Base-by-base conservation (phyloP, 1,284 basidiomycete species). In the Rugosomyces carneus region DNA sequence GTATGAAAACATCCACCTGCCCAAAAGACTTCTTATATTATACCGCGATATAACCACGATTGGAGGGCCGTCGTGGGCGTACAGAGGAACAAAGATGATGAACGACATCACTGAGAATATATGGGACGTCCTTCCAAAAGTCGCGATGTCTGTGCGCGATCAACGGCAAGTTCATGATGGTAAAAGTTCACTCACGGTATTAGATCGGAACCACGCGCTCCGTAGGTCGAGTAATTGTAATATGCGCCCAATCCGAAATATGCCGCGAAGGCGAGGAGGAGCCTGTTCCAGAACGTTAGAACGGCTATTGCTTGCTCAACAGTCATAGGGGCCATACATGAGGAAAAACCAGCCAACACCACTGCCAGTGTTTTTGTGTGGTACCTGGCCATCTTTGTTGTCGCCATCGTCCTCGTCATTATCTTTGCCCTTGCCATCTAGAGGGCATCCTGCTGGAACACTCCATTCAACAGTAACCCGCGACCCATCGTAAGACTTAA, bases 121-220 rank as follows among this genome's bases (percentile, higher is more conserved):
- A 89, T 3, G 89, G 89, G 3, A 91, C 82, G 64, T 92, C 89
- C 62, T 80, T 70, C 87, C 87, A 90, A 65, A 92, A 89, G 60
- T 90, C 87, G 37, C 87, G 84, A 64, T 91, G 88, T 50, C 88
- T 90, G 53, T 23, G 46, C 43, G 48, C 40, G 9, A 19, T 45
- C 2, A 31, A 21, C 37, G 37, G 47, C 31, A 44, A 27, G 3
- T 24, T 11, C 7, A 21, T 15, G 10, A 20, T 27, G 11, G 29
- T 10, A 27, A 46, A 19, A 24, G 42, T 39, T n/a, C 42, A 48
- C 26, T 73, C 83, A 89, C 84, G 87, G 88, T 60, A 91, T 81
- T 42, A 91, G 72, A 62, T 91, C 89, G 59, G 71, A 66, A 10
- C 89, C 89, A 26, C 80, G 75, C 8, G 89, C 84, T 18, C 88